phyloP scores from a whole-genome alignment of 768 basidiomycete genomes.

The Mycena polygramma region DNA sequence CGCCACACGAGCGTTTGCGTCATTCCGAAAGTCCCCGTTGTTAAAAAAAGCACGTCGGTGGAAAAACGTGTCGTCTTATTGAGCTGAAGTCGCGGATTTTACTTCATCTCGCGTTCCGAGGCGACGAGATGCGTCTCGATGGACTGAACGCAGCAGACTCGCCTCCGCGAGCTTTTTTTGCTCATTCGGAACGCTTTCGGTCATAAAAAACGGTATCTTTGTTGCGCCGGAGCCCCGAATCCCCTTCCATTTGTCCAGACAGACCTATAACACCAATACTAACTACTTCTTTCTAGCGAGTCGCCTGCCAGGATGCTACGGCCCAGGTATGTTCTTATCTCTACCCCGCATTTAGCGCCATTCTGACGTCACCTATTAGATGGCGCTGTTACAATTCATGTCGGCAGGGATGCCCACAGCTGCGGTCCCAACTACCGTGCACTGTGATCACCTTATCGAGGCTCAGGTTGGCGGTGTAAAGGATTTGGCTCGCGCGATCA shows the following conservation, averaged over 20 bases:
- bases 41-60: too few species aligned
- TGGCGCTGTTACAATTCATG: conserved; percentile 99
- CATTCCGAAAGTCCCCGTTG: too few species aligned
- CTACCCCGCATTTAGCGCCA: conserved; percentile 28
- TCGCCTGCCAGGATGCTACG: conserved; percentile 93
- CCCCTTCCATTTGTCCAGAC: not conserved
- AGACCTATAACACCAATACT: conserved; percentile 2
- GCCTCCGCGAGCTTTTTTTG: too few species aligned
- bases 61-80: too few species aligned
- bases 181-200: too few species aligned
- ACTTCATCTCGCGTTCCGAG: too few species aligned
- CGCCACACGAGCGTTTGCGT: too few species aligned
- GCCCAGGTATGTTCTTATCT: conserved; percentile 71
- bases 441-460: conserved; percentile 99
- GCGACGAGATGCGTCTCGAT: too few species aligned
- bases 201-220: not conserved
- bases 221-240: not conserved
- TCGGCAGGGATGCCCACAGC: conserved; percentile 98
- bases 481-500: conserved; percentile 92
- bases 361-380: conserved; percentile 66
- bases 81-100: too few species aligned
- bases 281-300: conserved; percentile 64
- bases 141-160: too few species aligned
- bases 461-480: conserved; percentile 94
- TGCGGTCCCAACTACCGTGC: conserved; percentile 97